Evolutionary conservation across 257 asterid species (phyloP), one percentile per base, ranked within the genome.

Genomic region (Solanum stenotomum): DNA sequence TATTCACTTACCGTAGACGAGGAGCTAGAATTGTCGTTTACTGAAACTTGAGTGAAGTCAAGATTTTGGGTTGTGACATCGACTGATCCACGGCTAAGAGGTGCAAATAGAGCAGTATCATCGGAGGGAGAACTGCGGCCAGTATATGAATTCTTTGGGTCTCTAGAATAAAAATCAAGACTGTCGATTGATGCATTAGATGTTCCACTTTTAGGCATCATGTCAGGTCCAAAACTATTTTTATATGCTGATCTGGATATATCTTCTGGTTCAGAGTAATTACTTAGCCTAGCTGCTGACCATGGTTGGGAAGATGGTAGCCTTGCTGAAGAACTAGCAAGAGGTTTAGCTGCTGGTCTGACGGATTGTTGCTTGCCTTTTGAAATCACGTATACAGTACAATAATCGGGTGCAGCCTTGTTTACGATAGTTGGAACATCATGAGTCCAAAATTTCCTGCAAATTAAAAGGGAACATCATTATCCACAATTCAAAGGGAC

Each of bases 341-440:
- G 29, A 46, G 88, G 88, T 34, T 88, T 86, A 77, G 91, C 92
- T 75, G 98, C 96, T 31, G 95, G 95, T 10, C 98, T 92, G 46
- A 91, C 88, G 4, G 96, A 95, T 83, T 89, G 93, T 88, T 90
- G 79, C 88, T 93, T 94, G 78, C 95, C 98, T 70, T 91, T 93
- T 4, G 94, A 56, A 63, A 96, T 93, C 16, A 96, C 96, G 81
- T 94, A 93, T 13, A 95, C 95, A 0, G 98, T 93, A 86, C 98
- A 95, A 82, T 90, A 95, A 42, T 93, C 96, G 0, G 98, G 98
- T 27, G 98, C 98, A 15, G 91, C 89, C 90, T 93, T 96, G 92
- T 93, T 94, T 79, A 95, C 88, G 85, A 91, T 37, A 49, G 98
- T 92, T 83, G 98, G 93, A 87, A 94, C 92, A 87, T 93, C 98